These are phyloP conservation scores for Capronia americana DNA, from an alignment of 2,329 filamentous ascomycete species.

Conservation along the genomic window DNA sequence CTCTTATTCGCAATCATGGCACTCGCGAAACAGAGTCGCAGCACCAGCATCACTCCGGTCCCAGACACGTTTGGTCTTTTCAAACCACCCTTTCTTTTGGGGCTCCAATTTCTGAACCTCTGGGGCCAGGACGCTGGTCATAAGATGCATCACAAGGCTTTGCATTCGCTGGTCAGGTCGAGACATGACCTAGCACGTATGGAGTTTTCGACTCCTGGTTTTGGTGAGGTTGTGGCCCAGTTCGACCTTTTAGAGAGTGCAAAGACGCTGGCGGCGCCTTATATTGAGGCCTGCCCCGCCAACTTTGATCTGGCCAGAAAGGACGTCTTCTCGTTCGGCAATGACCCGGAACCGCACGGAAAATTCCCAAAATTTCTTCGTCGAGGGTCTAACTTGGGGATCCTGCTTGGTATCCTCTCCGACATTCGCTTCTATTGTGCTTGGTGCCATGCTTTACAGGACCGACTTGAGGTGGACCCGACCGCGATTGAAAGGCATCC, in stretches of 20 bases:
- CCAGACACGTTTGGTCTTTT: not conserved
- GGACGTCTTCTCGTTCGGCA: not conserved
- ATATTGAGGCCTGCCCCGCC: not conserved
- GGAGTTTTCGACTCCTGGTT: not conserved
- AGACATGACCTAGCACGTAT: not conserved
- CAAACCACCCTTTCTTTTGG: not conserved
- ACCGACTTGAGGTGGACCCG: not conserved
- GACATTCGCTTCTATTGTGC: not conserved
- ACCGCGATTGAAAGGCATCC: not conserved
- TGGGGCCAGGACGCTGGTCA: not conserved
- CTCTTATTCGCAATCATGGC: conserved; percentile 2
- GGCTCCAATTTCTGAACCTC: conserved; percentile 2
- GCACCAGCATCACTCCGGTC: not conserved
- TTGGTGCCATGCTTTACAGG: not conserved
- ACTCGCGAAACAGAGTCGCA: not conserved
- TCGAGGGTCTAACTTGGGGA: not conserved
- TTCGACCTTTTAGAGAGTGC: conserved; percentile 6
- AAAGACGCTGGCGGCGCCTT: not conserved
- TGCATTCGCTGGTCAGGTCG: not conserved
- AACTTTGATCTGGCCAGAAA: not conserved
- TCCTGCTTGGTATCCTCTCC: not conserved
- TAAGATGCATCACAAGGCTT: not conserved
- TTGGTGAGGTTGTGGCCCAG: not conserved
- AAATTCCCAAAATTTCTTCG: not conserved
- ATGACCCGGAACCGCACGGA: not conserved